Conservation (phyloP, 257 asterid species). For the Jaltomata sinuosa region DNA sequence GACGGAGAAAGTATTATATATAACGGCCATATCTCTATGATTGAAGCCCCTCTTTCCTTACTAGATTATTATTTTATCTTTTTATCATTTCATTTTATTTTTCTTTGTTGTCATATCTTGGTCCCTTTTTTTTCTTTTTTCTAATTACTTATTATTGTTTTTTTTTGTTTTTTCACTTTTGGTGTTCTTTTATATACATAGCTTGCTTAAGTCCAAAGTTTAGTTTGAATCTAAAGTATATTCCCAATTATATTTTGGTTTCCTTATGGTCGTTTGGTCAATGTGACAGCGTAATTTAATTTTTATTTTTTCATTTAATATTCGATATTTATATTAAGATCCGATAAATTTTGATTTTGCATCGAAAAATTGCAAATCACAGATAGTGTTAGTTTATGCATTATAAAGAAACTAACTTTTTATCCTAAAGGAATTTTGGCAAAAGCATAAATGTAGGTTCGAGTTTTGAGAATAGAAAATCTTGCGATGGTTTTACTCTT, state of each 20-base stretch:
- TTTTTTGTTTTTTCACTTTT: background rate
- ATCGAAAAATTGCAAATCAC: accelerated
- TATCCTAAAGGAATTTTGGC: too few species aligned
- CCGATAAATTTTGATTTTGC: accelerated
- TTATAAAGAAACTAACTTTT: background rate
- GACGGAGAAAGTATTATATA: background rate
- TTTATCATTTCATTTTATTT: background rate
- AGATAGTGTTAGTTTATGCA: background rate
- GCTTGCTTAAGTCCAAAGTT: background rate
- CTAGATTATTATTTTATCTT: background rate
- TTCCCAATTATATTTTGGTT: background rate
- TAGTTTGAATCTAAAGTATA: background rate
- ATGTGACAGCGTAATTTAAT: background rate
- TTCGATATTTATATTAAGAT: background rate
- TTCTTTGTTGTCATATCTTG: background rate
- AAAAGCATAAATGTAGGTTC: background rate
- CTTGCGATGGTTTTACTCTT: background rate
- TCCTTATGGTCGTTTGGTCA: background rate
- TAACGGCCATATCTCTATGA: background rate
- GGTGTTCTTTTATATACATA: background rate
- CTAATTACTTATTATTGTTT: background rate
- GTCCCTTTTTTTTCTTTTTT: background rate
- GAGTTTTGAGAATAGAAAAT: background rate
- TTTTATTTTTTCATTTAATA: background rate
- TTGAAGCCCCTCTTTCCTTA: background rate